Conservation (phyloP, 1,139 yeast genomes). For the Wickerhamiella pararugosa region DNA sequence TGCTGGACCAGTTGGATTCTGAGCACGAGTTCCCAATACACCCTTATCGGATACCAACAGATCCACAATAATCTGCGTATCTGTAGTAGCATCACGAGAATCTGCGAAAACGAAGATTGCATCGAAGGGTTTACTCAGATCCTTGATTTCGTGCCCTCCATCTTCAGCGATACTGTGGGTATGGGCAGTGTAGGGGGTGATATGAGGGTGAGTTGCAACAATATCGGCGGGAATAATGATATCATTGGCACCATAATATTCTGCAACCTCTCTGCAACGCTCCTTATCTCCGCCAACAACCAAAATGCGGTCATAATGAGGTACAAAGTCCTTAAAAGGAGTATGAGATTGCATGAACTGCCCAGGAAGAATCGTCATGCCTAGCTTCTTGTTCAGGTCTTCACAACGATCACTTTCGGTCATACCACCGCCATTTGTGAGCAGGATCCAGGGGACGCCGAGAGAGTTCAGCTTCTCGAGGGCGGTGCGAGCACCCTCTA, state of each 20-base stretch:
- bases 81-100: constrained; percentile 82
- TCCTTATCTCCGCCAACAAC: constrained; percentile 79
- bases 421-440: constrained; percentile 91
- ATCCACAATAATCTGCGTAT: constrained; percentile 65
- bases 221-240: constrained; percentile 70
- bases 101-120: constrained; percentile 82
- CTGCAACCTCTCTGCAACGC: constrained; percentile 53
- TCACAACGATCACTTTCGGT: constrained; percentile 47
- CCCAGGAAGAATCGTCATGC: constrained; percentile 32
- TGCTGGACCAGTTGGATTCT: constrained; percentile 32
- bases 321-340: constrained; percentile 55
- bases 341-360: constrained; percentile 88
- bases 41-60: constrained; percentile 53
- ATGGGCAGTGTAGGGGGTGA: constrained; percentile 62
- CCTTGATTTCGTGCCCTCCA: constrained; percentile 28
- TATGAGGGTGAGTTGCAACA: constrained; percentile 39
- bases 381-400: constrained; percentile 37
- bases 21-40: constrained; percentile 38
- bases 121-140: constrained; percentile 39
- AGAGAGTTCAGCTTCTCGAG: constrained; percentile 38
- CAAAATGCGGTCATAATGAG: constrained; percentile 44
- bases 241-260: constrained; percentile 62
- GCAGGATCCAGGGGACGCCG: constrained; percentile 59
- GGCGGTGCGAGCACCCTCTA: constrained; percentile 55
- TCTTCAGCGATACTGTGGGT: constrained; percentile 28